Percentiles rank a stretch among this genome's conserved stretches.
Conservation (phyloP, 2,329 filamentous ascomycete species). For the Aspergillus sp. region DNA sequence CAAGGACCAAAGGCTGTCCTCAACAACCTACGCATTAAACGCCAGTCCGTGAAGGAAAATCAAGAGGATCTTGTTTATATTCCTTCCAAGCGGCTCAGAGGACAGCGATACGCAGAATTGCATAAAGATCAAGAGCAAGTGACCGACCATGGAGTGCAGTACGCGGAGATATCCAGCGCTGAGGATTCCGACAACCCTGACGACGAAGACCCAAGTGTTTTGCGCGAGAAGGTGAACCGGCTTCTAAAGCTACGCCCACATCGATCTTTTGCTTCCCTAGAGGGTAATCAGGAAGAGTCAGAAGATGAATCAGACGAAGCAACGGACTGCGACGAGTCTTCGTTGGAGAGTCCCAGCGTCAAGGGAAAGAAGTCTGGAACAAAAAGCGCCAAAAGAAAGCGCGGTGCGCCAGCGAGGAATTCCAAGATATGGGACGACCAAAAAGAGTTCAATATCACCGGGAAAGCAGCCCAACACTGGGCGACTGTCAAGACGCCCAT, state of each 20-base stretch:
- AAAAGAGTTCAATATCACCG: slow-evolving; percentile 24
- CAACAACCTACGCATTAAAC: slow-evolving; percentile 21
- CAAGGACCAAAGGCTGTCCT: slow-evolving; percentile 35
- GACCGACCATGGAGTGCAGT: slow-evolving; percentile 1
- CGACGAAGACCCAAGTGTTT: slow-evolving; percentile 14
- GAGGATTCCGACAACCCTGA: slow-evolving; percentile 15
- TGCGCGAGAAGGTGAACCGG: slow-evolving; percentile 11
- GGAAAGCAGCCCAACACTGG: slow-evolving; percentile 17
- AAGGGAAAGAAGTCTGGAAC: neutral
- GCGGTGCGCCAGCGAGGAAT: neutral
- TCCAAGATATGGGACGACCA: slow-evolving; percentile 17
- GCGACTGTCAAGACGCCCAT: slow-evolving; percentile 35
- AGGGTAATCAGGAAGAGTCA: neutral
- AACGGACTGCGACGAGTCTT: slow-evolving; percentile 11
- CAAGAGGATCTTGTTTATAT: slow-evolving; percentile 39
- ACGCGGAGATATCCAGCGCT: slow-evolving; percentile 18
- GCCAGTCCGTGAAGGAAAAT: slow-evolving; percentile 34
- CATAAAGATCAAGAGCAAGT: slow-evolving; percentile 5
- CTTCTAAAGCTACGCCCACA: slow-evolving; percentile 10
- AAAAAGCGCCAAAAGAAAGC: slow-evolving; percentile 9
- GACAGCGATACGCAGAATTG: slow-evolving; percentile 24
- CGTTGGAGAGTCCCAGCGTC: neutral
- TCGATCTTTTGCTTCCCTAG: neutral
- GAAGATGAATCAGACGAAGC: slow-evolving; percentile 4
- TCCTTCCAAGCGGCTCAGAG: slow-evolving; percentile 32